Evolutionary conservation across 1,284 basidiomycete species (phyloP), one percentile per base, ranked within the genome.

Genomic region (Ganoderma meredithae): DNA sequence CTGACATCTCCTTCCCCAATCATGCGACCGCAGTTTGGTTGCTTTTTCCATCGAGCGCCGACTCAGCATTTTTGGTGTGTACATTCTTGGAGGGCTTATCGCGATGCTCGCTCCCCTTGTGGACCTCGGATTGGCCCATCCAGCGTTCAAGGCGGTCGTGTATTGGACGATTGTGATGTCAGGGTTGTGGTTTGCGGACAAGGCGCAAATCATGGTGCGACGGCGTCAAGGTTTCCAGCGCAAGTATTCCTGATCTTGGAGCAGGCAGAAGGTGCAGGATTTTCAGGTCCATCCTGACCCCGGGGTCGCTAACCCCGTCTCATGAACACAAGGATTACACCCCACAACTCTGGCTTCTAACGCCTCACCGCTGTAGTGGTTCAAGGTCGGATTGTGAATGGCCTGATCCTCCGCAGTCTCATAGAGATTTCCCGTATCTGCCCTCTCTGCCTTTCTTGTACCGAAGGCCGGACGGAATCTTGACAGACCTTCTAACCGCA

Each of bases 101-200:
- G 27, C 62, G 12, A 25, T 62, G 39, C 40, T 69, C 9, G 27
- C 33, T 1, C 62, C 68, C 5, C 41, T 67, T 2, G 6, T 62
- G 22, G 66, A 65, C 15, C 9, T 58, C 15, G 15, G 7, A 3
- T 59, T 27, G 25, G 62, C 64, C 8, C 65, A 69, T 52, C 25
- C 44, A 15, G 68, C 70, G 7, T 71, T 71, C 33, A 63, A 62
- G 8, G 19, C 60, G n/a, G 44, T 69, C 33, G 64, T 68, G 0
- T 69, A 60, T 25, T 69, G 70, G 70, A 71, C 66, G 4, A 58
- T 63, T 1, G 63, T 19, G 52, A 71, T 71, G 70, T 65, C 70
- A 22, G 60, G 47, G 6, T 12, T 69, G 8, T 71, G 70, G 70
- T 69, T 71, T 40, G 62, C 53, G 5, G 59, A 53, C 2, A 69